Evolutionary conservation across 371 early-diverging fungal species (phyloP), one percentile per base, ranked within the genome.

Genomic region (Lichtheimia ornata): DNA sequence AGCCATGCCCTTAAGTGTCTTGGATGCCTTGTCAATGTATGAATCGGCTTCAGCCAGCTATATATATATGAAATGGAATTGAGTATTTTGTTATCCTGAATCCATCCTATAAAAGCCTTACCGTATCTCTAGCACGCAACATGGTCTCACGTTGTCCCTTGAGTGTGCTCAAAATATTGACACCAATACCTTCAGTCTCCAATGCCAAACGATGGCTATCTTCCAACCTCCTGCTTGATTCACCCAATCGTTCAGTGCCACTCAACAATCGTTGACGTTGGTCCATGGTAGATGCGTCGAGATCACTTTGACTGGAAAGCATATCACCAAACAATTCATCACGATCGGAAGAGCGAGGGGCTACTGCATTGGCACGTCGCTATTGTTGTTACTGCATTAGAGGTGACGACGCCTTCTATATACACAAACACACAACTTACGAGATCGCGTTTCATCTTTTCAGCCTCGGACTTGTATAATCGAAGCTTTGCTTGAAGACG

Each of bases 61-160:
- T 27, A 17, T 56, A 2, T 9, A 49, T 18, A 42, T 2, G n/a
- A 25, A 50, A 11, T 22, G 27, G 22, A 35, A 47, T 25, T 22
- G 6, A 50, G 35, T 41, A 30, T 7, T 6, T 25, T 24, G 58
- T 49, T 5, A 15, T 35, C 42, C 13, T 44, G 50, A 4, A n/a
- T 12, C 43, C 43, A 61, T 28, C 5, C 17, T 4, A 50, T 1
- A 20, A 30, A 3, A 51, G 43, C 22, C 69, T 82, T 85, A 94
- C 91, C 14, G 91, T 87, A 79, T 96, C 90, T 62, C 93, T 77
- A 18, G 96, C 92, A 52, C 92, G 77, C 25, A 87, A 62, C 69
- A 97, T 92, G 53, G 96, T 96, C 71, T 97, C 95, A 27, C 98
- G 80, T 75, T 97, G 98, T 17, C 87, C 78, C 56, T 92, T 82